Conservation (phyloP, 371 early-diverging fungal species). For the Zopfochytrium polystomum region DNA sequence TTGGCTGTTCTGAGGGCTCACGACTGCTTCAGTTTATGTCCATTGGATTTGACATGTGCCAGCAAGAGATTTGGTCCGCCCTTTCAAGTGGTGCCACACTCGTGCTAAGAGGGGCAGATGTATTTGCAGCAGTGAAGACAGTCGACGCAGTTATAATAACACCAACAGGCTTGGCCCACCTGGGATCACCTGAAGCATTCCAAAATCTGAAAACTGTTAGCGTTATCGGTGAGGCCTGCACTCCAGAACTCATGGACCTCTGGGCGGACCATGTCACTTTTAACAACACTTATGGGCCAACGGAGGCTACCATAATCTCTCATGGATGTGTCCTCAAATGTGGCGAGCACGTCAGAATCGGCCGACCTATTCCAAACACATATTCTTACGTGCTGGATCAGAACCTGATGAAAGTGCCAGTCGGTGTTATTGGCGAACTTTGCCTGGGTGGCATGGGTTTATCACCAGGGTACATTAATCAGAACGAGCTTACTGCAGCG, state of each 20-base stretch:
- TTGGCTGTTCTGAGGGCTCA: neutral
- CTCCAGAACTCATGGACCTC: conserved; percentile 21
- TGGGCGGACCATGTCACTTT: conserved; percentile 19
- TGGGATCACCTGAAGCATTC: conserved; percentile 2
- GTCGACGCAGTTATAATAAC: conserved; percentile 16
- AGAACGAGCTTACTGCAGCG: too few species aligned
- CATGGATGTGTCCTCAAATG: too few species aligned
- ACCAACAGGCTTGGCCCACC: conserved; percentile 25
- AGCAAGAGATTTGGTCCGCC: conserved; percentile 23
- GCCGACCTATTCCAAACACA: neutral
- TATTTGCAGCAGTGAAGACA: neutral
- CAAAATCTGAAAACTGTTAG: conserved; percentile 17
- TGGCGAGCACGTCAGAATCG: too few species aligned
- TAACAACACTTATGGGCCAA: too few species aligned
- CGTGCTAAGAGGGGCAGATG: conserved; percentile 19
- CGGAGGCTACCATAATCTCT: conserved; percentile 33
- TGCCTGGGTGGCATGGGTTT: conserved; percentile 12
- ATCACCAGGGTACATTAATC: conserved; percentile 16
- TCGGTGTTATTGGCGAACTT: conserved; percentile 20
- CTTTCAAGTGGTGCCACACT: conserved; percentile 22
- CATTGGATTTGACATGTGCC: conserved; percentile 19
- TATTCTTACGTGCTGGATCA: conserved; percentile 15
- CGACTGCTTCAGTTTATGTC: conserved; percentile 14
- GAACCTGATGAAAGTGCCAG: conserved; percentile 8
- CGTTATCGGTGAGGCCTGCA: conserved; percentile 22